These are phyloP conservation scores for Pythium phragmitis DNA, from an alignment of 352 stramenopile genomes.

Conservation along the genomic window DNA sequence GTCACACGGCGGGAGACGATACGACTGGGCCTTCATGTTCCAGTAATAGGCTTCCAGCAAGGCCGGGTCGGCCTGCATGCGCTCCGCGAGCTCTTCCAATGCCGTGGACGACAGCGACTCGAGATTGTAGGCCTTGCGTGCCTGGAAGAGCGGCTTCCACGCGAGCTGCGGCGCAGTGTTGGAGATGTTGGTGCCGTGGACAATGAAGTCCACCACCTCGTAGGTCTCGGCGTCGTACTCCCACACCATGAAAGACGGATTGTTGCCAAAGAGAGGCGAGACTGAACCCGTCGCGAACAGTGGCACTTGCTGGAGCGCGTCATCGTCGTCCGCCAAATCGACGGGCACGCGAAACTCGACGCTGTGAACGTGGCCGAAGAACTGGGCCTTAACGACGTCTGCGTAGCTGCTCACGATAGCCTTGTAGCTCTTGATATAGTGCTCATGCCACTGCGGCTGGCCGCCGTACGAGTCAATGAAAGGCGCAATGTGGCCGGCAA, in stretches of 20 bases:
- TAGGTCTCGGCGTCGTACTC: constrained; percentile 65
- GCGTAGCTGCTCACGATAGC: constrained; percentile 60
- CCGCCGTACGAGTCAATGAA: constrained; percentile 86
- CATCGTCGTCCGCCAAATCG: constrained; percentile 13
- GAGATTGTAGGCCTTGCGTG: constrained; percentile 57
- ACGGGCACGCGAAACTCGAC: constrained; percentile 85
- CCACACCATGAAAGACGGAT: constrained; percentile 91
- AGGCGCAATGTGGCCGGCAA: constrained; percentile 90
- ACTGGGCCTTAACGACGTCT: constrained; percentile 72
- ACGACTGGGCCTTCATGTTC: constrained; percentile 83
- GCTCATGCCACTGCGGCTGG: constrained; percentile 79
- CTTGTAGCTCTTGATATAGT: constrained; percentile 86
- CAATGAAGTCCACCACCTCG: constrained; percentile 67
- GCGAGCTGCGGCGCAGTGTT: constrained; percentile 32
- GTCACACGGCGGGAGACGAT: constrained; percentile 42
- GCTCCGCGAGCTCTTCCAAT: constrained; percentile 46
- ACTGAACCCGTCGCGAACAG: constrained; percentile 82
- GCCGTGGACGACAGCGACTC: constrained; percentile 42
- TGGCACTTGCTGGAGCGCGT: constrained; percentile 44
- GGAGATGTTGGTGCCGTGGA: constrained; percentile 79
- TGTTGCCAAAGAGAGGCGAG: constrained; percentile 89
- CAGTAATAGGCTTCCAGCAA: constrained; percentile 76
- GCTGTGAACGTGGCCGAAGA: constrained; percentile 93
- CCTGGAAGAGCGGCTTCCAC: constrained; percentile 58
- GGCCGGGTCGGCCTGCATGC: constrained; percentile 43